Percentiles rank a stretch among this genome's conserved stretches.
These are phyloP conservation scores for Coniferiporia sulphurascens DNA, from an alignment of 1,284 basidiomycete genomes.

Conservation along the genomic window DNA sequence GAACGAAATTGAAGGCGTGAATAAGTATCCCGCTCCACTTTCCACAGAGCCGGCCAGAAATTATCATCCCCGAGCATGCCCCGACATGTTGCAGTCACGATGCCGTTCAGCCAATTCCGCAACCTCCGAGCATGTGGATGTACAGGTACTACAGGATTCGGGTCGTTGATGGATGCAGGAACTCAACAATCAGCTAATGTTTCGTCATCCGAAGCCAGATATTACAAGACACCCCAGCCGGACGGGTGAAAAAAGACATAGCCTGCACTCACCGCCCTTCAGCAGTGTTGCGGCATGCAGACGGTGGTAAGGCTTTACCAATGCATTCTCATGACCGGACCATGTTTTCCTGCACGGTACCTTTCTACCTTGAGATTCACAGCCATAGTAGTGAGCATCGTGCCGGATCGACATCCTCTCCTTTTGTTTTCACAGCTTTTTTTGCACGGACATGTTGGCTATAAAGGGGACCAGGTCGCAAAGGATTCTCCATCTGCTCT, in stretches of 20 bases:
- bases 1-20: too few species aligned
- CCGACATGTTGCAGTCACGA: neutral
- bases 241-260: neutral
- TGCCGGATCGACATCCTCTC: neutral
- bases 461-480: too few species aligned
- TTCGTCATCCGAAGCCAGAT: too few species aligned
- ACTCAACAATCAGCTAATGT: neutral
- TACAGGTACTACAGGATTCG: neutral
- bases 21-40: too few species aligned
- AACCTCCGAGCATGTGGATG: neutral
- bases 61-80: neutral
- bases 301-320: neutral
- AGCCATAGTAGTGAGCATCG: neutral
- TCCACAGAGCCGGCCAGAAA: neutral
- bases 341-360: neutral
- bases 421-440: too few species aligned
- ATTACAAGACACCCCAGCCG: neutral
- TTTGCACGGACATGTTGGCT: too few species aligned
- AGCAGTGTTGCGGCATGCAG: neutral
- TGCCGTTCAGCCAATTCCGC: too few species aligned
- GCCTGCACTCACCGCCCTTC: neutral
- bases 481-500: too few species aligned
- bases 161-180: neutral
- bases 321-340: neutral
- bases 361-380: neutral